Conservation (phyloP, 768 basidiomycete species). For the Kondoa malvinella region DNA sequence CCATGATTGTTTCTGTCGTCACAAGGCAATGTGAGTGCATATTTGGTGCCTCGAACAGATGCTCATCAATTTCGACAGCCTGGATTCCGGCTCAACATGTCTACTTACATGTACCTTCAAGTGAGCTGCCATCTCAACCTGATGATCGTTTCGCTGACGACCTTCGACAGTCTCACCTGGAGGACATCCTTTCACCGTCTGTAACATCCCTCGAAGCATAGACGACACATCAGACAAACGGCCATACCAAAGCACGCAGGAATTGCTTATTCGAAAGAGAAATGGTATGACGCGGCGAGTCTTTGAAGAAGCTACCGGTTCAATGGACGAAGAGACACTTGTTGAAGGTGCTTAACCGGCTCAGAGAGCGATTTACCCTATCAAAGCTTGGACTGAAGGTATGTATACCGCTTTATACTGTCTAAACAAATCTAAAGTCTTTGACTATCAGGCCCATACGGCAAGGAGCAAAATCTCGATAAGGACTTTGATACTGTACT, state of each 20-base stretch:
- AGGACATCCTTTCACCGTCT: constrained; percentile 5
- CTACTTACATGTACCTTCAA: background rate
- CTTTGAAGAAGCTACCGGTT: background rate
- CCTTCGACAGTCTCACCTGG: background rate
- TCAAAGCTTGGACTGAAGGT: background rate
- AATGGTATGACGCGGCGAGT: background rate
- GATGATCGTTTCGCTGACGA: background rate
- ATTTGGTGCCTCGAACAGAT: background rate
- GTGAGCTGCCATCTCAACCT: background rate
- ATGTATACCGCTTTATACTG: background rate
- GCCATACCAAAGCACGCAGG: background rate
- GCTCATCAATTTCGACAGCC: background rate
- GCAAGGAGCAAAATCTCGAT: background rate
- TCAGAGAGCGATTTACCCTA: background rate
- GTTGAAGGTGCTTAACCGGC: background rate
- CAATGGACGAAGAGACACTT: background rate
- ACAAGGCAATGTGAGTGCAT: background rate
- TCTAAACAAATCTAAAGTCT: background rate
- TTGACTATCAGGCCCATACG: background rate
- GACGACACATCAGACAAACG: background rate
- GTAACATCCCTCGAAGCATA: background rate
- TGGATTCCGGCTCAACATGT: background rate
- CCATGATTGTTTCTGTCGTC: background rate
- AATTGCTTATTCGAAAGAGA: background rate
- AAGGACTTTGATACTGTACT: constrained; percentile 1